These are phyloP conservation scores for Boehmeria nivea DNA, from an alignment of 306 rosid genomes.

Conservation along the genomic window DNA sequence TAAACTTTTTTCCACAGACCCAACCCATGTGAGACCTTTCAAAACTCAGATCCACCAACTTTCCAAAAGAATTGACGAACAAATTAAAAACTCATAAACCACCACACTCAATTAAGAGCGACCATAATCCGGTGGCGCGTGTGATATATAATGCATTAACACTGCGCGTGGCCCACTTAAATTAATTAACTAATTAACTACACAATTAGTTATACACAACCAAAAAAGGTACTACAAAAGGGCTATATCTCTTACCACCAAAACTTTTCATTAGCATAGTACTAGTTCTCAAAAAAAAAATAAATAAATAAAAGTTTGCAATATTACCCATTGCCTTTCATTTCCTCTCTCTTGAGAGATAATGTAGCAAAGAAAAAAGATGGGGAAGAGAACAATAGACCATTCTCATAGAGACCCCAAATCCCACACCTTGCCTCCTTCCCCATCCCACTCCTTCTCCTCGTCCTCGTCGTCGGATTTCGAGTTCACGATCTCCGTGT, in stretches of 20 bases:
- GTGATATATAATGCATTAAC: not conserved
- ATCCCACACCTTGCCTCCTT: constrained; percentile 64
- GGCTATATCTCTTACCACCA: no score
- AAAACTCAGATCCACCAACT: constrained; percentile 10
- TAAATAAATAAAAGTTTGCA: not conserved
- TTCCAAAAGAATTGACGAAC: not conserved
- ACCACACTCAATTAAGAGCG: not conserved
- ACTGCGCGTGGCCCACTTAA: not conserved
- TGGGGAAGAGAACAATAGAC: constrained; percentile 34
- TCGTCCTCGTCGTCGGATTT: constrained; percentile 84
- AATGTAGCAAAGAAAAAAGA: constrained; percentile 23
- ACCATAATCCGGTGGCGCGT: constrained; percentile 19
- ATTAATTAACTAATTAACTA: no score
- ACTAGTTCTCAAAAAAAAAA: no score
- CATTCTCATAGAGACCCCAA: constrained; percentile 19
- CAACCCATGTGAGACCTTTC: constrained; percentile 1
- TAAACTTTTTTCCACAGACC: not conserved
- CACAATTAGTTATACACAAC: no score
- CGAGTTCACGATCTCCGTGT: constrained; percentile 76
- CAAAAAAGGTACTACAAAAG: no score
- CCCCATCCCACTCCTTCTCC: constrained; percentile 67
- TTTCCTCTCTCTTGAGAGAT: constrained; percentile 2
- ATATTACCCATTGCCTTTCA: not conserved
- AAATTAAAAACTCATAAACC: not conserved
- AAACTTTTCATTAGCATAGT: no score